A percentile compares a stretch with the other conserved stretches of the same genome.
Evolutionary conservation across 2,329 filamentous ascomycete genomes (phyloP).

Genomic region (Cordyceps farinosa): DNA sequence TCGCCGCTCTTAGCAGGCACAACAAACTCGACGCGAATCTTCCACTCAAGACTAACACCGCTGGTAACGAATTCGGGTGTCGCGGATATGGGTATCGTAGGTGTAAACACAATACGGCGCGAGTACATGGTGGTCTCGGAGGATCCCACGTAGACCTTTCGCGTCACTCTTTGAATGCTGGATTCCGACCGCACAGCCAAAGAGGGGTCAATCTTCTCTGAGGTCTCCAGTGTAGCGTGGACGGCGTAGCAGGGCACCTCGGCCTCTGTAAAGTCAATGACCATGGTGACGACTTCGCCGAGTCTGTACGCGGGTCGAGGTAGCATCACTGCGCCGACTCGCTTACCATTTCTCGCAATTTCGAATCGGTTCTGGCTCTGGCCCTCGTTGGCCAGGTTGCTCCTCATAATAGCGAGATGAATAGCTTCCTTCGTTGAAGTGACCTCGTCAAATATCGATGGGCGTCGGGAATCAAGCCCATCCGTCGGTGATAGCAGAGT

Average conservation of each 20-base stretch:
- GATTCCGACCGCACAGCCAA: conserved; percentile 81
- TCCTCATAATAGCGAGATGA: conserved; percentile 83
- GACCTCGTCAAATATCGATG: conserved; percentile 53
- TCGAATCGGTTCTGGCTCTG: conserved; percentile 91
- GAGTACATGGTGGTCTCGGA: conserved; percentile 83
- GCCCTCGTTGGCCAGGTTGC: conserved; percentile 64
- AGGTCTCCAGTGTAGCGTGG: conserved; percentile 78
- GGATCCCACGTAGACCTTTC: conserved; percentile 71
- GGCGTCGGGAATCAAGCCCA: conserved; percentile 50
- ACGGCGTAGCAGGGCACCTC: conserved; percentile 83
- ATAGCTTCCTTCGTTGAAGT: conserved; percentile 78
- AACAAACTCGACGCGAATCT: conserved; percentile 86
- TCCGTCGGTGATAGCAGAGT: conserved; percentile 72
- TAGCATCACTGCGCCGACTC: conserved; percentile 87
- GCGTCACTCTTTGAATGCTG: conserved; percentile 81
- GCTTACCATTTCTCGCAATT: conserved; percentile 85
- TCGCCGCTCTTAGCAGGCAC: conserved; percentile 56
- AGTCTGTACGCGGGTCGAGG: conserved; percentile 84
- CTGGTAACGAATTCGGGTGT: conserved; percentile 92
- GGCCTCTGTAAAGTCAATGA: conserved; percentile 76
- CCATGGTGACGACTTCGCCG: conserved; percentile 80
- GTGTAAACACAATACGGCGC: conserved; percentile 72
- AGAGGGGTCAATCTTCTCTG: conserved; percentile 74
- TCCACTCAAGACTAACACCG: conserved; percentile 84
- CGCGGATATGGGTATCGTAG: conserved; percentile 76